Conservation (phyloP, 164 flowering plant species). For the Umbilicus rupestris region DNA sequence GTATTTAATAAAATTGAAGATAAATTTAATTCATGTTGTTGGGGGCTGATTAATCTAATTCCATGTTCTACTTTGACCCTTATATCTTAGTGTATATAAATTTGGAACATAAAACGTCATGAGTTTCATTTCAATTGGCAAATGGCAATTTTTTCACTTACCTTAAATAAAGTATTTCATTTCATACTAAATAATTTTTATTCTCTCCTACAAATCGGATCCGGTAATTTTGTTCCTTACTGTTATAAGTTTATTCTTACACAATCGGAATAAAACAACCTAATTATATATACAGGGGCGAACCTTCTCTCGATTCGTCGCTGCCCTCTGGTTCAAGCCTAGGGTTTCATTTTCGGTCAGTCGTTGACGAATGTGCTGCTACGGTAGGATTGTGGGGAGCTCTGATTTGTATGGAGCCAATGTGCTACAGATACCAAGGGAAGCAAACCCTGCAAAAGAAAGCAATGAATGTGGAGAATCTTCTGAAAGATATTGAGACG, state of each 20-base stretch:
- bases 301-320: conserved; percentile 26
- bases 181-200: no score
- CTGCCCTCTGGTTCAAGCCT: conserved; percentile 43
- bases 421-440: conserved; percentile 80
- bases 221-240: no score
- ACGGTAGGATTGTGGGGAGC: conserved; percentile 45
- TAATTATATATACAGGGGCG: conserved; percentile 33
- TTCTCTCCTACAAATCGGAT: no score
- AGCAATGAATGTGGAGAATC: conserved; percentile 84
- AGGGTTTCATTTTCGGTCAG: conserved; percentile 17
- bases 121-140: no score
- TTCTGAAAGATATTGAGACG: conserved; percentile 70
- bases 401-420: conserved; percentile 82
- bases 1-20: neutral
- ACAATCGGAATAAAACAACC: conserved; percentile 37
- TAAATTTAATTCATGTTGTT: neutral
- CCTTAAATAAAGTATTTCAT: no score
- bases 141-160: no score
- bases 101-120: no score
- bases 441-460: conserved; percentile 82
- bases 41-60: neutral
- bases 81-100: no score
- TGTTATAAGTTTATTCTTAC: neutral
- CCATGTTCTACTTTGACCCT: no score
- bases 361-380: conserved; percentile 46